Evolutionary conservation across 2,329 filamentous ascomycete genomes (phyloP).

Genomic region (Hypoxylon sp.): DNA sequence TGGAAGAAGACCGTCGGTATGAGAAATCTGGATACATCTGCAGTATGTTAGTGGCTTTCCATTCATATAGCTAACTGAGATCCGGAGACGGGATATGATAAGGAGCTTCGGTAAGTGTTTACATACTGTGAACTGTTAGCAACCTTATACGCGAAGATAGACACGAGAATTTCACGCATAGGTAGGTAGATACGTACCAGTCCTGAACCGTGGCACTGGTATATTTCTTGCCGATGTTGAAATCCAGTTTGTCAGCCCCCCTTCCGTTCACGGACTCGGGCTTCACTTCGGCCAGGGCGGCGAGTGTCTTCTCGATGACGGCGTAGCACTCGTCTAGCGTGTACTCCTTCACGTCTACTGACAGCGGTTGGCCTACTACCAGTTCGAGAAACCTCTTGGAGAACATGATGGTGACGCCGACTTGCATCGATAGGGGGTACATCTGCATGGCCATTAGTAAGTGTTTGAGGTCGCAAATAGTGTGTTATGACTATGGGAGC

Average conservation of each 20-base stretch:
- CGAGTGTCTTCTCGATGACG: constrained; percentile 47
- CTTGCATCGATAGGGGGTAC: constrained; percentile 54
- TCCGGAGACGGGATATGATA: too few relatives aligned
- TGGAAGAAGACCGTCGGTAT: constrained; percentile 74
- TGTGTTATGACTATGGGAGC: too few relatives aligned
- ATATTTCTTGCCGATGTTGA: constrained; percentile 46
- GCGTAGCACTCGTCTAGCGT: constrained; percentile 48
- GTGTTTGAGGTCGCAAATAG: too few relatives aligned
- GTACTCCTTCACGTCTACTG: constrained; percentile 43
- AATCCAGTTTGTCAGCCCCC: constrained; percentile 43
- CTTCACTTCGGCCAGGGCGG: constrained; percentile 42
- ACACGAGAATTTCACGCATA: neutral
- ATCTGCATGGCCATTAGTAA: too few relatives aligned
- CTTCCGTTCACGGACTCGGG: constrained; percentile 49
- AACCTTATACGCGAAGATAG: neutral
- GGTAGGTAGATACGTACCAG: constrained; percentile 43
- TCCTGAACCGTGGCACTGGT: constrained; percentile 42
- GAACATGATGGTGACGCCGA: constrained; percentile 40
- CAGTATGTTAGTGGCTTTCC: too few relatives aligned
- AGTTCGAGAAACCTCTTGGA: constrained; percentile 47
- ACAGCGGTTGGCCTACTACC: constrained; percentile 46
- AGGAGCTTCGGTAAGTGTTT: too few relatives aligned
- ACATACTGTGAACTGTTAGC: constrained; percentile 4
- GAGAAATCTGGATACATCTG: constrained; percentile 55
- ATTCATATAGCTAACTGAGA: too few relatives aligned